phyloP scores from a whole-genome alignment of 768 basidiomycete species.

The Amanita rimosa region DNA sequence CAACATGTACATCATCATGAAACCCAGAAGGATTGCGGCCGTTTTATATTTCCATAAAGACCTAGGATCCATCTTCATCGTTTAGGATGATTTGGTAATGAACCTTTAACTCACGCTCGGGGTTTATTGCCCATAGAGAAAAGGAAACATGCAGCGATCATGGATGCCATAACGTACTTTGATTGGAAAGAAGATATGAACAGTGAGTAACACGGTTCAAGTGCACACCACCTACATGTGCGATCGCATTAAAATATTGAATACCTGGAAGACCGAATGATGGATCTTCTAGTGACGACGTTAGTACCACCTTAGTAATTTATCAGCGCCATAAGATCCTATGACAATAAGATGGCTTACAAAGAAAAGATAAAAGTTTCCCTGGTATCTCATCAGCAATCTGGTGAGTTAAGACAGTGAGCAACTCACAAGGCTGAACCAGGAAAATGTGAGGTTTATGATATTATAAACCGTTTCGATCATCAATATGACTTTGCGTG shows the following conservation, averaged over 20 bases:
- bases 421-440: slow-evolving; percentile 78
- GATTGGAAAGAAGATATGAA: slow-evolving; percentile 7
- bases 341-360: slow-evolving; percentile 32
- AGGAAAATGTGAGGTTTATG: slow-evolving; percentile 80
- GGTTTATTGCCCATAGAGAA: slow-evolving; percentile 97
- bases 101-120: slow-evolving; percentile 41
- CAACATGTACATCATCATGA: slow-evolving; percentile 78
- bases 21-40: slow-evolving; percentile 59
- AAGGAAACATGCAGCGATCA: slow-evolving; percentile 83
- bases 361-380: slow-evolving; percentile 94
- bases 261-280: slow-evolving; percentile 57
- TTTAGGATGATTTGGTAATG: not conserved
- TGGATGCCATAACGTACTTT: slow-evolving; percentile 74
- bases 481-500: slow-evolving; percentile 64
- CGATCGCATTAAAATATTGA: slow-evolving; percentile 60
- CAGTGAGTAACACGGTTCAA: not conserved
- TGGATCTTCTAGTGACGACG: slow-evolving; percentile 73
- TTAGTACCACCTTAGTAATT: slow-evolving; percentile 60
- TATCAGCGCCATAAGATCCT: slow-evolving; percentile 1
- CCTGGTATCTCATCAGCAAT: slow-evolving; percentile 28
- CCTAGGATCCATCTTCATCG: slow-evolving; percentile 20
- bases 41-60: slow-evolving; percentile 81
- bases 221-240: slow-evolving; percentile 39
- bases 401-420: not conserved
- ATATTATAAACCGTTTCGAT: slow-evolving; percentile 81